Evolutionary conservation across 2,329 filamentous ascomycete species (phyloP).

Genomic region (Paecilomyces dactylethromorphus): DNA sequence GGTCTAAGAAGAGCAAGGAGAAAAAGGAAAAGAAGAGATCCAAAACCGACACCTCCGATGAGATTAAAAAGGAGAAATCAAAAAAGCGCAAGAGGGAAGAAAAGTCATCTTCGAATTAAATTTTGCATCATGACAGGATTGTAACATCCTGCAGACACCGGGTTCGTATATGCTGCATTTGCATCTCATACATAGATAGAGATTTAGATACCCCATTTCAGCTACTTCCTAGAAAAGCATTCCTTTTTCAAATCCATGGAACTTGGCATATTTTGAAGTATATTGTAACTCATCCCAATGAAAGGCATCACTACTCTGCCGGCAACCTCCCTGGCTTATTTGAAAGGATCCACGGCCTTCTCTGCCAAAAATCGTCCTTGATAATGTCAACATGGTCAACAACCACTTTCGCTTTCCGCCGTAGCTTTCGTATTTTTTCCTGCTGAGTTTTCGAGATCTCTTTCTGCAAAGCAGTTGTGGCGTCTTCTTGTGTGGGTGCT

Average conservation of each 20-base stretch:
- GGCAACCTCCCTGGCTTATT: slow-evolving; percentile 66
- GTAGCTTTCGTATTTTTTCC: slow-evolving; percentile 75
- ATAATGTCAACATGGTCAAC: slow-evolving; percentile 91
- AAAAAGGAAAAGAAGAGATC: slow-evolving; percentile 18
- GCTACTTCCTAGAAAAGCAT: not conserved
- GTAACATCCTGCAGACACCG: not conserved
- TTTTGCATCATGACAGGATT: not conserved
- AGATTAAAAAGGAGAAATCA: slow-evolving; percentile 17
- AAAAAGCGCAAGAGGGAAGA: slow-evolving; percentile 28
- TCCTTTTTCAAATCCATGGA: not conserved
- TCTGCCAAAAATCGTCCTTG: slow-evolving; percentile 88
- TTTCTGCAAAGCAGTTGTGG: slow-evolving; percentile 27
- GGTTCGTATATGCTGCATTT: not conserved
- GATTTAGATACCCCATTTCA: not conserved
- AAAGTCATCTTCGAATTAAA: not conserved
- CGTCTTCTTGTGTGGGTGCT: slow-evolving; percentile 38
- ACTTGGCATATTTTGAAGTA: not conserved
- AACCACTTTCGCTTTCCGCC: slow-evolving; percentile 71
- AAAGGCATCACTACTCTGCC: slow-evolving; percentile 33
- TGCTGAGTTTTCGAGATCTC: slow-evolving; percentile 69
- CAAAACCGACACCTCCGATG: slow-evolving; percentile 19
- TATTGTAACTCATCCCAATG: slow-evolving; percentile 1
- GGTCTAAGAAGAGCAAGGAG: slow-evolving; percentile 9
- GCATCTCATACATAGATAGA: not conserved
- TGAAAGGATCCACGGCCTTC: slow-evolving; percentile 74